These are phyloP conservation scores for Clavulina sp. DNA, from an alignment of 768 basidiomycete genomes.

Conservation along the genomic window DNA sequence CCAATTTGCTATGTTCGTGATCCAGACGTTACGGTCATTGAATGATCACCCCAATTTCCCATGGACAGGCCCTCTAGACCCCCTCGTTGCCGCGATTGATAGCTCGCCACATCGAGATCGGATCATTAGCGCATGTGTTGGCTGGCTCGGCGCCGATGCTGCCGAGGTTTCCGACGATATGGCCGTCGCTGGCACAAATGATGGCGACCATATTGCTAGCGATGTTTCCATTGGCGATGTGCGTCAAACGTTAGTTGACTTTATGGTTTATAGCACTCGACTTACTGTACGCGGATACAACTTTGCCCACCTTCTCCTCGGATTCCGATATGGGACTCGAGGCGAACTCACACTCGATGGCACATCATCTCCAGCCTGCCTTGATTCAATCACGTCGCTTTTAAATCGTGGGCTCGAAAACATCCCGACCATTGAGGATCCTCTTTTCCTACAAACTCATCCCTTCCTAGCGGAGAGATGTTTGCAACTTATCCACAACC, in stretches of 20 bases:
- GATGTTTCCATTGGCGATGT: constrained; percentile 38
- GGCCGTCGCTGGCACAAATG: constrained; percentile 14
- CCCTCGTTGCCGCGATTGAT: constrained; percentile 61
- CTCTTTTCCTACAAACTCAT: constrained; percentile 20
- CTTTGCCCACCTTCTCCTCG: constrained; percentile 68
- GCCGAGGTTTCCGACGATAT: constrained; percentile 47
- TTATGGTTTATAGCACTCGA: constrained; percentile 66
- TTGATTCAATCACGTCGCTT: constrained; percentile 67
- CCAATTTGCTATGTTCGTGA: constrained; percentile 53
- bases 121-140: constrained; percentile 63
- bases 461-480: constrained; percentile 74
- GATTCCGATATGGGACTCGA: constrained; percentile 47
- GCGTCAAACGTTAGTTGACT: constrained; percentile 56
- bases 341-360: constrained; percentile 62
- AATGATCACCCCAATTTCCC: constrained; percentile 43
- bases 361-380: constrained; percentile 47
- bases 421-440: constrained; percentile 1
- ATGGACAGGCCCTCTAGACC: constrained; percentile 30
- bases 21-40: constrained; percentile 57
- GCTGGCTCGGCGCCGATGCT: constrained; percentile 43
- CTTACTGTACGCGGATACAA: constrained; percentile 51
- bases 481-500: constrained; percentile 66
- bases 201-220: constrained; percentile 3
- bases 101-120: constrained; percentile 70
- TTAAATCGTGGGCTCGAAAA: constrained; percentile 56